Base-by-base conservation (phyloP, 371 early-diverging fungal species). In the Mucor irregularis region DNA sequence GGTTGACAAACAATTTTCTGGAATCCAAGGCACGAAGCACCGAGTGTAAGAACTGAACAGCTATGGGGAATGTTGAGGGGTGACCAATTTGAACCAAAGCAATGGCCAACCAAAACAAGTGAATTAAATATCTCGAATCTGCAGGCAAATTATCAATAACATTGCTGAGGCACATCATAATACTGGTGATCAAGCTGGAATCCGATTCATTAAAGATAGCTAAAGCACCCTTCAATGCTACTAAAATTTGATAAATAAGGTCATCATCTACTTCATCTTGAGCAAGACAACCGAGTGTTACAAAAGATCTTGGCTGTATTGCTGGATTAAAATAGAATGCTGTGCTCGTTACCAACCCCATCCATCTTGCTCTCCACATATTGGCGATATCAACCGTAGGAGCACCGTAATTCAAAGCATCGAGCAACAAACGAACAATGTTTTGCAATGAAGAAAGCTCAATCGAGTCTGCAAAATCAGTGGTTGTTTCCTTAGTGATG, bases 321-420 rank as follows among this genome's bases (percentile, higher is more conserved):
- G 93, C 92, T 4, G 91, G 93, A 63, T 95, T 94, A 69, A 89
- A 90, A 58, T 92, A 91, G 81, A 97, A 97, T 0, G 96, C 93
- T 13, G 91, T 90, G 38, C 91, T 89, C 1, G 94, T 85, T n/a
- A 93, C 89, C 38, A 97, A 71, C 3, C 91, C 82, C 83, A 94
- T 90, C 95, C 95, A 96, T 29, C 94, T 83, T 3, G 94, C 87
- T 43, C 93, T 86, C 88, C 94, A 92, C 35, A 81, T 81, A 58
- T 89, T 90, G 8, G 87, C 85, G 25, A 87, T 81, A 52, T 88
- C 86, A 71, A 74, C 71, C 6, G 85, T 81, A 7, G 86, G 85
- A 0, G 92, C 90, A 9, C 93, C 90, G 54, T 79, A 84, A 26
- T 80, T 82, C 69, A 94, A 78, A 3, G 93, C 87, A 42, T 92